Evolutionary conservation across 2,329 filamentous ascomycete genomes (phyloP), one percentile per base, ranked within the genome.

Genomic region (Sporothrix curviconia): DNA sequence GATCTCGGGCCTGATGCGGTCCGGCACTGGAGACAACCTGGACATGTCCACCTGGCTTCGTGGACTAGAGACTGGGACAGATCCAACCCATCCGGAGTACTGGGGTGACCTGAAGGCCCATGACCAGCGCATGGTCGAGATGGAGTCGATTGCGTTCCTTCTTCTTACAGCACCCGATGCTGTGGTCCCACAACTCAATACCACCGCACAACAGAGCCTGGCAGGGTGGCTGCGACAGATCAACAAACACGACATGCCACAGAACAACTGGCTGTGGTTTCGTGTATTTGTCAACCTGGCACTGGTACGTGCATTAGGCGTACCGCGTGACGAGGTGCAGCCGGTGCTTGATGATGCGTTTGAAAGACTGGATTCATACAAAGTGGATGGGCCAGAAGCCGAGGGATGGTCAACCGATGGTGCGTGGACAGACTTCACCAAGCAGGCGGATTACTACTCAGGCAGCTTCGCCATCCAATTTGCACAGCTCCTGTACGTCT

Each of bases 41-140:
- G 28, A 34, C 15, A 5, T 32, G 17, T 22, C 44, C 7, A 32
- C 12, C 11, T 49, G 44, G 44, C 17, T 49, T 8, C 17, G 34
- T 7, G 44, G 44, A 3, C 44, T 49, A 9, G 44, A 34, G 22
- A 17, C 44, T 3, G 44, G 44, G 11, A 49, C 44, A 5, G 44
- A 49, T 11, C 44, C 44, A 19, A 34, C 9, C n/a, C 44, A 49
- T 4, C 8, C 59, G 0, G 72, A 73, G 22, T 81, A 78, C 59
- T 81, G 78, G 78, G 78, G 76, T 0, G 64, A 68, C 1, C 69
- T 80, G 1, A 66, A 68, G 0, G 64, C 76, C 3, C 68, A 68
- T n/a, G 77, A 80, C 47, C 78, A 81, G 60, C 65, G 76, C 1
- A 81, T 80, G 78, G 78, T 81, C 0, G 78, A 81, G 60, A 73